These are phyloP conservation scores for Colletotrichum chrysophilum DNA, from an alignment of 2,329 filamentous ascomycete species.

Conservation along the genomic window DNA sequence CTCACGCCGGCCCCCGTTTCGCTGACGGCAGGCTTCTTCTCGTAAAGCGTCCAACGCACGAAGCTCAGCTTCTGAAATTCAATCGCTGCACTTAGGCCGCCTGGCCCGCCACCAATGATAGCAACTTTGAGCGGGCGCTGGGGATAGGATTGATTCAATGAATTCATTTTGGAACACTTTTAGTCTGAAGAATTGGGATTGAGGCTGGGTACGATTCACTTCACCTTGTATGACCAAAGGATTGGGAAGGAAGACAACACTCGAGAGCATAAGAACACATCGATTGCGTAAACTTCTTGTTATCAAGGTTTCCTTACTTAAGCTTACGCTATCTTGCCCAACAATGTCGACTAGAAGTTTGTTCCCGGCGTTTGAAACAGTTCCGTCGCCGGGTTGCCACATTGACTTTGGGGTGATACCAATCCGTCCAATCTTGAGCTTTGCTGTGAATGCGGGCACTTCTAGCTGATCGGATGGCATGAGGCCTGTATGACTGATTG, in stretches of 20 bases:
- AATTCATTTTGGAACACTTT: neutral
- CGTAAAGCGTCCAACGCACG: neutral
- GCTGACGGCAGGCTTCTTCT: neutral
- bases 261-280: neutral
- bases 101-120: neutral
- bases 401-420: neutral
- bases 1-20: neutral
- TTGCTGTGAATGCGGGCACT: neutral
- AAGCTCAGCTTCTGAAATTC: neutral
- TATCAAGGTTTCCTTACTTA: neutral
- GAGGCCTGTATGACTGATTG: neutral
- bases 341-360: neutral
- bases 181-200: neutral
- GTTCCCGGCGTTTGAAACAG: neutral
- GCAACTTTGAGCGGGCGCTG: neutral
- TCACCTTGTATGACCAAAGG: neutral
- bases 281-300: neutral
- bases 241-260: neutral
- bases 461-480: neutral
- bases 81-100: neutral
- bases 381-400: neutral
- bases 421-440: neutral
- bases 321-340: neutral
- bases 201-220: neutral
- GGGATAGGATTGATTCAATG: neutral